phyloP scores from a whole-genome alignment of 768 basidiomycete genomes.

The Kwoniella europaea region DNA sequence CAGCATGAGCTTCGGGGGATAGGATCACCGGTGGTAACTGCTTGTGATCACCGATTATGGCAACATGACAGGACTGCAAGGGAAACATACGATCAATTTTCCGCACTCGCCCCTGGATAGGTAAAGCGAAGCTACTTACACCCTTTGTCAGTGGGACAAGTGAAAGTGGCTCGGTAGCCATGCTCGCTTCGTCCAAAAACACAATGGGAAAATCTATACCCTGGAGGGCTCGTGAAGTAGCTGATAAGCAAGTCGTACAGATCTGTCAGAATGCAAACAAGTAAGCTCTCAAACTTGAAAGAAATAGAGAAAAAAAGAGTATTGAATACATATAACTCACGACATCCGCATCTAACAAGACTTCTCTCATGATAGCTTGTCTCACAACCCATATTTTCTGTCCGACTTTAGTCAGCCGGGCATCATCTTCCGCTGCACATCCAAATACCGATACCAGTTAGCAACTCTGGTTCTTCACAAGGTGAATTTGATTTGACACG shows the following conservation, averaged over 20 bases:
- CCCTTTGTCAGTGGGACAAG: conserved; percentile 93
- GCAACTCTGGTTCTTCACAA: background rate
- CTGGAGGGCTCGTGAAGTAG: conserved; percentile 67
- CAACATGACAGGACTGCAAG: conserved; percentile 79
- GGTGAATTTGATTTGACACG: background rate
- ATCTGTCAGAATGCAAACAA: conserved; percentile 37
- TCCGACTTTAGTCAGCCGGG: conserved; percentile 3
- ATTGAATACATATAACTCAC: conserved; percentile 36
- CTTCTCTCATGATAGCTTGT: conserved; percentile 29
- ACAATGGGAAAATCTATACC: conserved; percentile 85
- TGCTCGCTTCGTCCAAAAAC: conserved; percentile 91
- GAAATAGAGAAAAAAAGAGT: conserved; percentile 41
- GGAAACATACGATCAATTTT: no score
- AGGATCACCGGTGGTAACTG: conserved; percentile 88
- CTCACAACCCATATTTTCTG: conserved; percentile 19
- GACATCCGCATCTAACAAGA: conserved; percentile 49
- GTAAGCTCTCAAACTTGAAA: background rate
- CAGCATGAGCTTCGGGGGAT: conserved; percentile 72
- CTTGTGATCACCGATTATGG: conserved; percentile 96
- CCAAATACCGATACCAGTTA: background rate
- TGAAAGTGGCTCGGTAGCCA: conserved; percentile 93
- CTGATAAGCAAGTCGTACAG: conserved; percentile 85
- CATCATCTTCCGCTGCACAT: conserved; percentile 3
- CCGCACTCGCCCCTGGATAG: no score
- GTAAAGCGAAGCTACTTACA: conserved; percentile 68